Base-by-base conservation (phyloP, 148 eudicot species). In the Cornus florida region DNA sequence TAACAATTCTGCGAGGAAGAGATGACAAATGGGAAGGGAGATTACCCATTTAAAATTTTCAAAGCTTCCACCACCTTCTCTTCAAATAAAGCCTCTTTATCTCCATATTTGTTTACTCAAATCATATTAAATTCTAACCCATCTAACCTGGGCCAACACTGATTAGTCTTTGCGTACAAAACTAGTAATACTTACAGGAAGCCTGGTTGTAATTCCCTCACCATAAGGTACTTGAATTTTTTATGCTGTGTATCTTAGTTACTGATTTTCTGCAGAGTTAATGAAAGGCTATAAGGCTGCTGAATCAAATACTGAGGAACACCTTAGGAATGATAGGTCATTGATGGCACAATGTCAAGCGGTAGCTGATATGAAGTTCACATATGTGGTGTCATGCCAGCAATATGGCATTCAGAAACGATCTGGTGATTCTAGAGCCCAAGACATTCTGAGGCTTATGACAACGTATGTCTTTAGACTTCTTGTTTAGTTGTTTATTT, bases 241-340 rank as follows among this genome's bases (percentile, higher is more conserved):
- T 59, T 20, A 23, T 62, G 23, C 35, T 10, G 23, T 28, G 28
- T 10, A 2, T 85, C 8, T 67, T 23, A 6, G 22, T 70, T 80
- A 57, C 67, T 62, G 35, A 32, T 22, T 67, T 80, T 60, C 57
- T 75, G 35, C 79, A 91, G 92, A 87, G 77, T 83, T 91, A 75
- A 87, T 89, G 91, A 87, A 87, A 87, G 94, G 92, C 16, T 87
- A 87, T 67, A 91, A 89, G 85, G 90, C 92, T 81, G 89, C 90
- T 41, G 90, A 83, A 80, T 84, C 74, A 72, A 87, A 84, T 74
- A 85, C 79, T 70, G 92, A 89, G 66, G 92, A 89, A 69, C 85
- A 83, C 65, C 72, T 72, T 8, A 83, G 70, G 70, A 85, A 87
- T 74, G 90, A 83, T 43, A 80, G 88, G 79, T 91, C 92, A 69